Conservation (phyloP, 73 alveolate genomes). For the Symbiodinium pilosum region DNA sequence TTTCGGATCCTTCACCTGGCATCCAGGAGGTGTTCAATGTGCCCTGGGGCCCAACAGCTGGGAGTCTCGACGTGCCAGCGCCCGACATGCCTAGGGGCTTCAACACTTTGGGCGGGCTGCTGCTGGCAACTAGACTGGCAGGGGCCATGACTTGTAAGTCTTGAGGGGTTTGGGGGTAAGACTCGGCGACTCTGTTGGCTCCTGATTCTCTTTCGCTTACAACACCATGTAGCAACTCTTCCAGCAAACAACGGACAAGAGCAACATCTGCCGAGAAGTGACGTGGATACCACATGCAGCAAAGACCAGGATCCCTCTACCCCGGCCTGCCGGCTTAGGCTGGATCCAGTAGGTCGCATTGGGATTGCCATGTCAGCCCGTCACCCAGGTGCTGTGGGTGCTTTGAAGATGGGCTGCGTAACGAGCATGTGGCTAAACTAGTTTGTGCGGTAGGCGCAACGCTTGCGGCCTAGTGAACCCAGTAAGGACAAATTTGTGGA, state of each 20-base stretch:
- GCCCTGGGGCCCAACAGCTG: constrained; percentile 88
- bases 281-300: too few relatives aligned
- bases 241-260: too few relatives aligned
- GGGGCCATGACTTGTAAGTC: too few relatives aligned
- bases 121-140: too few relatives aligned
- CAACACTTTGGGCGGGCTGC: background rate
- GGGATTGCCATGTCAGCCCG: constrained; percentile 38
- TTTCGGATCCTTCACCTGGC: background rate
- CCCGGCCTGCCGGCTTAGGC: background rate
- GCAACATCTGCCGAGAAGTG: too few relatives aligned
- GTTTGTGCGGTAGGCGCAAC: too few relatives aligned
- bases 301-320: background rate
- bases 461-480: too few relatives aligned
- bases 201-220: too few relatives aligned
- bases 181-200: too few relatives aligned
- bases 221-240: too few relatives aligned
- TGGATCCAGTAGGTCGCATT: constrained; percentile 75
- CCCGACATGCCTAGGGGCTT: background rate
- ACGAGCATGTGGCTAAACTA: too few relatives aligned
- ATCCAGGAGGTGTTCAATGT: constrained; percentile 21
- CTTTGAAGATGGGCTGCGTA: background rate
- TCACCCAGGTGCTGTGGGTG: background rate
- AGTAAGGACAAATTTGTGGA: background rate
- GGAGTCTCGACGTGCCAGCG: constrained; percentile 65
- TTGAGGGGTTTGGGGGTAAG: too few relatives aligned